A percentile compares a stretch with the other conserved stretches of the same genome.
Evolutionary conservation across 495 filamentous ascomycete species (phyloP).

Genomic region (Aspergillus mulundensis): DNA sequence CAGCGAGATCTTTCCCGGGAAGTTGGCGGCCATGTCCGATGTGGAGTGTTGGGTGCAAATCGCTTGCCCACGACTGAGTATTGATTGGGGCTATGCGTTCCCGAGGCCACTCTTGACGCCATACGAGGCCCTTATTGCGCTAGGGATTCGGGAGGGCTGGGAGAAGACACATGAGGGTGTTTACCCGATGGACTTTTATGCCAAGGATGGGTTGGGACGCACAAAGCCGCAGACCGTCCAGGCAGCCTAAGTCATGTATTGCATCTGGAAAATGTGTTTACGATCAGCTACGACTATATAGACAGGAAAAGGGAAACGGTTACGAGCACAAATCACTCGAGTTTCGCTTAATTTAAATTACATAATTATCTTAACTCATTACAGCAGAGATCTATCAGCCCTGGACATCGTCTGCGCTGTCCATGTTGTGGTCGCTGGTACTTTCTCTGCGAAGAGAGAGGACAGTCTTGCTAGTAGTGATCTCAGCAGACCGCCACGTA

Average conservation of each 20-base stretch:
- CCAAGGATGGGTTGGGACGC: slow-evolving; percentile 83
- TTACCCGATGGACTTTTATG: slow-evolving; percentile 99
- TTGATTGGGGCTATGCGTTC: slow-evolving; percentile 99
- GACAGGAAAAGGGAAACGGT: background rate
- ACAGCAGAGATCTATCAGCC: slow-evolving; percentile 17
- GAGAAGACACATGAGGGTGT: slow-evolving; percentile 58
- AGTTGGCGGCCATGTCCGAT: slow-evolving; percentile 85
- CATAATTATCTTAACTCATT: slow-evolving; percentile 25
- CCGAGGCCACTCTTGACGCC: slow-evolving; percentile 82
- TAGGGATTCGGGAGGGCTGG: slow-evolving; percentile 77
- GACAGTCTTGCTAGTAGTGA: slow-evolving; percentile 39
- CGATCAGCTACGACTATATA: background rate
- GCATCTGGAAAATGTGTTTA: background rate
- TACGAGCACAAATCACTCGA: background rate
- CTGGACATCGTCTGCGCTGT: slow-evolving; percentile 41
- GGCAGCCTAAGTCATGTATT: slow-evolving; percentile 2
- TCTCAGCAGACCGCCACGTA: slow-evolving; percentile 54
- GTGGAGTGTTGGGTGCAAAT: slow-evolving; percentile 98
- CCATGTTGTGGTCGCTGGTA: slow-evolving; percentile 40
- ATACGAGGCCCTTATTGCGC: slow-evolving; percentile 87
- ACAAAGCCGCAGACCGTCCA: slow-evolving; percentile 37
- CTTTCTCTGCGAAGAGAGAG: slow-evolving; percentile 41
- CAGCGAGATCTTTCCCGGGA: slow-evolving; percentile 93
- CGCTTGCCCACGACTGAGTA: slow-evolving; percentile 88
- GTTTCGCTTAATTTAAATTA: slow-evolving; percentile 14